phyloP scores from a whole-genome alignment of 495 filamentous ascomycete species.

The Hypomontagnella submonticulosa region DNA sequence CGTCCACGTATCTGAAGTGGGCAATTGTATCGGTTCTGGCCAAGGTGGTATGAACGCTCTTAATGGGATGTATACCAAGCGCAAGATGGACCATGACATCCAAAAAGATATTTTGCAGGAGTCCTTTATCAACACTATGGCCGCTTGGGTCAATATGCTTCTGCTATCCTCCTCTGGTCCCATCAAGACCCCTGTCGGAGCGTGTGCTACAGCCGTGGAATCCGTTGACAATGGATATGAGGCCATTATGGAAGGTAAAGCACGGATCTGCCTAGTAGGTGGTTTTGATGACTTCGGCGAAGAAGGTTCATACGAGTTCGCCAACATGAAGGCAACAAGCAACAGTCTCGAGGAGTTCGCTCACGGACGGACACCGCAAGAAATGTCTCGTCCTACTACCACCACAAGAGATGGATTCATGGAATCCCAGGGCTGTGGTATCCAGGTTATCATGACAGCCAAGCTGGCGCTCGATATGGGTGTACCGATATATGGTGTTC shows the following conservation, averaged over 20 bases:
- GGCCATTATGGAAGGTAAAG: constrained; percentile 97
- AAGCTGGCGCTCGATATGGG: constrained; percentile 98
- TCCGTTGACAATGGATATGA: constrained; percentile 98
- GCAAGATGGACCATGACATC: constrained; percentile 94
- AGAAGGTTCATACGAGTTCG: constrained; percentile 98
- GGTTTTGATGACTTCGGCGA: constrained; percentile 99
- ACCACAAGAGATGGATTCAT: constrained; percentile 98
- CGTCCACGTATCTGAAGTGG: constrained; percentile 96
- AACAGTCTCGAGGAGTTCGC: constrained; percentile 96
- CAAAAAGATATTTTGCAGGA: constrained; percentile 99
- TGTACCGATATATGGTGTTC: constrained; percentile 94
- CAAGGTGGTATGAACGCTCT: constrained; percentile 93
- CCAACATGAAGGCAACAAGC: constrained; percentile 99
- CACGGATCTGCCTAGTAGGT: constrained; percentile 95
- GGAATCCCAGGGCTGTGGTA: constrained; percentile 98
- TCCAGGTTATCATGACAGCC: constrained; percentile 98
- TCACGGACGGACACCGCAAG: constrained; percentile 91
- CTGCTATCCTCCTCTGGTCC: constrained; percentile 95
- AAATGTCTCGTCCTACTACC: constrained; percentile 98
- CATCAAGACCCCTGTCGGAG: constrained; percentile 98
- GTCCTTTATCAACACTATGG: constrained; percentile 99
- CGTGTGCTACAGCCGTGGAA: constrained; percentile 96
- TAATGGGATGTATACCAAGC: constrained; percentile 98
- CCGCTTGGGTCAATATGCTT: constrained; percentile 99
- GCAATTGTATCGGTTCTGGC: constrained; percentile 98